Conservation (phyloP, 192 early-diverging fungal genomes). For the Funneliformis geosporum region DNA sequence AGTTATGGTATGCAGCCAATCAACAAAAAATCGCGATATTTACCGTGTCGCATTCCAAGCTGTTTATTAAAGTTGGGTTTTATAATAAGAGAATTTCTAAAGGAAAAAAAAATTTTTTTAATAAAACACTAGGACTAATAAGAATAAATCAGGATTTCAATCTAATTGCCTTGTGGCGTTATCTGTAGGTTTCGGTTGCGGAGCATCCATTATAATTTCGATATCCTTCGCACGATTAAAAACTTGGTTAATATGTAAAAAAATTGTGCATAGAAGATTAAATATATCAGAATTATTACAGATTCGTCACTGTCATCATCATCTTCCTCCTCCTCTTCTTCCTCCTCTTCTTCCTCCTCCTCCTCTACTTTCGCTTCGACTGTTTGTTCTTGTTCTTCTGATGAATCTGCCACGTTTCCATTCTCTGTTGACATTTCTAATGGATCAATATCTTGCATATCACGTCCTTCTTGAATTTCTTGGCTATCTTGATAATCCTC, state of each 20-base stretch:
- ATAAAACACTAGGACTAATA: background rate
- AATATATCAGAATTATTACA: constrained; percentile 42
- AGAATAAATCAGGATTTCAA: no score
- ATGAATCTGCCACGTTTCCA: constrained; percentile 3
- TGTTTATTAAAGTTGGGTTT: constrained; percentile 38
- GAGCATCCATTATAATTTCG: constrained; percentile 70
- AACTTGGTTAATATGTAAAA: background rate
- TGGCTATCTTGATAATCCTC: background rate
- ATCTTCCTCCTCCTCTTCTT: constrained; percentile 47
- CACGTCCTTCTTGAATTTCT: background rate
- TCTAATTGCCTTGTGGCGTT: constrained; percentile 32
- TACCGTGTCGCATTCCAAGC: constrained; percentile 13
- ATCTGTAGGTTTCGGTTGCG: constrained; percentile 40
- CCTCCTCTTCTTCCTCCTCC: constrained; percentile 40
- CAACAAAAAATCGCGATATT: background rate
- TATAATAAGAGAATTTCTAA: constrained; percentile 20
- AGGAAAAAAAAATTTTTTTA: background rate
- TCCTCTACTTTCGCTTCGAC: constrained; percentile 35
- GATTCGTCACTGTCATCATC: constrained; percentile 59
- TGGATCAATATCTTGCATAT: background rate
- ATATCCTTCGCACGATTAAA: constrained; percentile 55
- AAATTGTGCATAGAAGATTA: background rate
- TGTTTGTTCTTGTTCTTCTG: constrained; percentile 17
- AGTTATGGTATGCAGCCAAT: background rate
- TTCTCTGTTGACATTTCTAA: constrained; percentile 1